Evolutionary conservation across 1,284 basidiomycete species (phyloP), one percentile per base, ranked within the genome.

Genomic region (Naganishia cerealis): DNA sequence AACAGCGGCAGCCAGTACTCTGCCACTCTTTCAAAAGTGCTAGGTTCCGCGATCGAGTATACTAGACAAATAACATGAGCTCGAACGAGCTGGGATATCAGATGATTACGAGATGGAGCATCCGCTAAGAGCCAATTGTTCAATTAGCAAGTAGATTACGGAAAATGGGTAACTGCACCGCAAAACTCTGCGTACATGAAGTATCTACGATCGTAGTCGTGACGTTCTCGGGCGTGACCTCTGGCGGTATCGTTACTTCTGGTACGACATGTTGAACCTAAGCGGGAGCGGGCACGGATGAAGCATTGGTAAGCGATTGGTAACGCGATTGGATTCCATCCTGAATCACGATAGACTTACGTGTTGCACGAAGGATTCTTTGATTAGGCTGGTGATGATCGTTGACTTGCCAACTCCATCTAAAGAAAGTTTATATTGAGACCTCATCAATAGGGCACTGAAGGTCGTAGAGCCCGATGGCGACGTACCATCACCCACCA

Each of bases 1-100:
- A 99, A 96, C 75, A 92, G 88, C n/a, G 95, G 95, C 65, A 99
- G 84, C 95, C 95, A 99, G 80, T 93, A 98, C n/a, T 94, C 90
- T 38, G 94, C 92, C 80, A 99, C 94, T 67, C 95, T 89, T 81
- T 97, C 93, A 80, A 99, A 98, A 18, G 93, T 94, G 73, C 90
- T 89, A 21, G 94, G 90, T 75, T 94, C 92, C 81, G 95, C 92
- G 76, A 98, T 94, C 39, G 92, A 90, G 79, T 99, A 96, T 59
- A 99, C 95, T 67, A 99, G 89, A 76, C 92, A 96, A 71, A 99
- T 97, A 76, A 97, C 96, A 82, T 98, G 93, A 21, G 94, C 94
- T 76, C 96, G 91, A 63, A 94, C 88, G 69, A 97, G 90, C 83
- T 98, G 94, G 36, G 90, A 89, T 76, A 98, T 92, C 55, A 99